phyloP scores from a whole-genome alignment of 129 eudicot genomes.

The Oenanthe sinensis region DNA sequence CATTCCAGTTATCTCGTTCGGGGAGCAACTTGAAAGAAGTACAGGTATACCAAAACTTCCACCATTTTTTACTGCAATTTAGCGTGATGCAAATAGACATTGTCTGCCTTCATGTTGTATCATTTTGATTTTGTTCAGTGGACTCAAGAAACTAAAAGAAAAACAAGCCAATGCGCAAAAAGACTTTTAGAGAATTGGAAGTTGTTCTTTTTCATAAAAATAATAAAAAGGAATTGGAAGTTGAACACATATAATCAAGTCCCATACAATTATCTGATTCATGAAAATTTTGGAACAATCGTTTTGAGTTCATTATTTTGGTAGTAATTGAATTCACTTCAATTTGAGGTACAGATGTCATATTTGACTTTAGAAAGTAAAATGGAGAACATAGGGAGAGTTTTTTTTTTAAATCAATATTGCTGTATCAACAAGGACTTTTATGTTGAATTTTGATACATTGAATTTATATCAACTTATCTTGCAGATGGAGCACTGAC shows the following conservation, averaged over 20 bases:
- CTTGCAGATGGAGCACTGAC: slow-evolving; percentile 85
- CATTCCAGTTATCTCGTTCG: slow-evolving; percentile 91
- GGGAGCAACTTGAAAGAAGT: slow-evolving; percentile 81
- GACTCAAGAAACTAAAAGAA: not conserved
- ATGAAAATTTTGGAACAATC: not conserved
- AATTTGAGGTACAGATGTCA: not conserved
- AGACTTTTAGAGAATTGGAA: not conserved
- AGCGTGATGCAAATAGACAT: not conserved
- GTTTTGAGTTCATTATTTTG: not conserved
- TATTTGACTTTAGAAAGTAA: not conserved
- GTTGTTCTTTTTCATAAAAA: no score
- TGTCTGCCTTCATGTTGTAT: not conserved
- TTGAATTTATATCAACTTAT: slow-evolving; percentile 5
- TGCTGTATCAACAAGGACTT: not conserved
- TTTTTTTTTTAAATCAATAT: not conserved
- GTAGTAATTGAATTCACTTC: not conserved
- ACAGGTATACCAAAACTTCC: slow-evolving; percentile 41
- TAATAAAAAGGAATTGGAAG: not conserved
- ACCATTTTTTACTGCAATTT: not conserved
- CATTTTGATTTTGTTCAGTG: not conserved
- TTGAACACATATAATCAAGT: not conserved
- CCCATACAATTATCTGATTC: not conserved
- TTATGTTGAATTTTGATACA: not conserved
- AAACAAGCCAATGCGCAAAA: not conserved
- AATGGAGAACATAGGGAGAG: not conserved